phyloP scores from a whole-genome alignment of 2,329 filamentous ascomycete species.

The Elsinoe australis region DNA sequence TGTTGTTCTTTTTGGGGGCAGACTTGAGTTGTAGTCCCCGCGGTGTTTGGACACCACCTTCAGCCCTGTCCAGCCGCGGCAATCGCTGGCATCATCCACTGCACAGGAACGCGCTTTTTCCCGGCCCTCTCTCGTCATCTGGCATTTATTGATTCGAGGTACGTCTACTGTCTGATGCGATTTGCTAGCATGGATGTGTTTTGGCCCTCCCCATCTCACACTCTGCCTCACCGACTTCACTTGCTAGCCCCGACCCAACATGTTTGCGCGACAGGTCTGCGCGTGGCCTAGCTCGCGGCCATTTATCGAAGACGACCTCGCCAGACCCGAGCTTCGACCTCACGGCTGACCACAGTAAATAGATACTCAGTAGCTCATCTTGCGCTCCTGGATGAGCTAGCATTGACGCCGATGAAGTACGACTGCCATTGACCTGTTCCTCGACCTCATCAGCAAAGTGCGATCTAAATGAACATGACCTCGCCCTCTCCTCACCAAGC shows the following conservation, averaged over 20 bases:
- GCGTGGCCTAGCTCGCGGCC: conserved; percentile 6
- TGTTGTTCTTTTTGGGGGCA: not conserved
- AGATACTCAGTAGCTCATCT: not conserved
- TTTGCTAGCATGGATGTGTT: not conserved
- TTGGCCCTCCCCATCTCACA: not conserved
- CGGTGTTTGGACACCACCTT: not conserved
- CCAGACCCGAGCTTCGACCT: not conserved
- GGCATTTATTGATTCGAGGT: conserved; percentile 16
- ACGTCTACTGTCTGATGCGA: conserved; percentile 11
- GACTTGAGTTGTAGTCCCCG: not conserved
- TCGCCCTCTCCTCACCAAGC: conserved; percentile 14
- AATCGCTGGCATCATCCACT: conserved; percentile 16
- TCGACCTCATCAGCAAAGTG: not conserved
- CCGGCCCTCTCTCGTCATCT: conserved; percentile 15
- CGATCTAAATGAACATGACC: conserved; percentile 9
- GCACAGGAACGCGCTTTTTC: conserved; percentile 17
- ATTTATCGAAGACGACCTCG: not conserved
- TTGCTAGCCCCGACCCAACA: not conserved
- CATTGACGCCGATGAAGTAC: conserved; percentile 4
- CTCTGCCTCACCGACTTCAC: not conserved
- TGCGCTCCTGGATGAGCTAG: not conserved
- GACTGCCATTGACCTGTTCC: conserved; percentile 4
- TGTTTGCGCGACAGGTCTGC: conserved; percentile 3
- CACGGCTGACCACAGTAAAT: conserved; percentile 6
- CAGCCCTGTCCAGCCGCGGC: conserved; percentile 14